These are phyloP conservation scores for Neofusicoccum parvum DNA, from an alignment of 2,329 filamentous ascomycete genomes.

Conservation along the genomic window DNA sequence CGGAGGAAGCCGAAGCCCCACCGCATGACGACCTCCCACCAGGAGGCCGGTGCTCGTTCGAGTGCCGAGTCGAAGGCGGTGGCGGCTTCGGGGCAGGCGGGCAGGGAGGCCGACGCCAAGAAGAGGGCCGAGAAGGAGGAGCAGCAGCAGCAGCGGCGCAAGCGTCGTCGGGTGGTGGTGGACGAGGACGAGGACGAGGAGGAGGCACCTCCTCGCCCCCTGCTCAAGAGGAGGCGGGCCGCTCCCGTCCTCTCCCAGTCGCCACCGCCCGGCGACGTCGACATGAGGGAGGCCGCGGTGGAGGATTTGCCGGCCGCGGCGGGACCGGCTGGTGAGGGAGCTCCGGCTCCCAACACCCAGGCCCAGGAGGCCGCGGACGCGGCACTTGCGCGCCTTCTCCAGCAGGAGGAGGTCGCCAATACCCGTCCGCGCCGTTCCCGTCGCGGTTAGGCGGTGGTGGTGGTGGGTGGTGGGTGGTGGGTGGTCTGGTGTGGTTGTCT, in stretches of 20 bases:
- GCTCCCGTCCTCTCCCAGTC: not conserved
- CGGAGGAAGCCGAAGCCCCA: constrained; percentile 9
- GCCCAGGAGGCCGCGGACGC: constrained; percentile 44
- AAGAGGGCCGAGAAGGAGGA: not conserved
- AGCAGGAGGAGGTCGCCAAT: constrained; percentile 55
- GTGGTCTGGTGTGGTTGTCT: too few species aligned
- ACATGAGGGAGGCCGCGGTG: not conserved
- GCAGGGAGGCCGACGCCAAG: not conserved
- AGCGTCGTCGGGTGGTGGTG: not conserved
- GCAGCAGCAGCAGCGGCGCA: not conserved
- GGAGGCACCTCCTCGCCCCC: not conserved
- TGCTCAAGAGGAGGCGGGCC: not conserved
- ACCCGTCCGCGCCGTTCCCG: constrained; percentile 23
- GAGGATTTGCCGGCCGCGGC: not conserved
- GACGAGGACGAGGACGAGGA: constrained; percentile 1
- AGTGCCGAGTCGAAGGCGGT: not conserved
- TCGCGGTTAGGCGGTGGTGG: not conserved
- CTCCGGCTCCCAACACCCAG: constrained; percentile 1
- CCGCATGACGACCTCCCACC: not conserved
- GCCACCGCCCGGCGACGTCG: not conserved
- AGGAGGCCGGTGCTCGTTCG: not conserved
- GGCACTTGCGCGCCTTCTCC: constrained; percentile 58
- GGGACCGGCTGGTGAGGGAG: constrained; percentile 7
- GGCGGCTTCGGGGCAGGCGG: not conserved
- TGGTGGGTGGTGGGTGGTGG: too few species aligned